Evolutionary conservation across 768 basidiomycete species (phyloP).

Genomic region (Rickenella mellea): DNA sequence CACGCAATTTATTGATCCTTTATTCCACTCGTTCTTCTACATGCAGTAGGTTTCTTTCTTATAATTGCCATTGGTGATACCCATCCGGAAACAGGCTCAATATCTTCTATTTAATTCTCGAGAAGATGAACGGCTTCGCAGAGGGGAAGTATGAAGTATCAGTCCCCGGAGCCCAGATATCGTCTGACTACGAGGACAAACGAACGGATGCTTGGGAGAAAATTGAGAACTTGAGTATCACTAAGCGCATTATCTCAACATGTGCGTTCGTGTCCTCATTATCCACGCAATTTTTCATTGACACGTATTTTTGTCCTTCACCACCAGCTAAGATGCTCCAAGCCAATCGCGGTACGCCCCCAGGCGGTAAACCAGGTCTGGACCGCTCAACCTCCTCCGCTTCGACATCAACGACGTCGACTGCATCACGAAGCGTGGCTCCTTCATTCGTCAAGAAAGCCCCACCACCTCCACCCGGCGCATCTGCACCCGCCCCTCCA

Average conservation of each 20-base stretch:
- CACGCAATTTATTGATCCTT: constrained; percentile 86
- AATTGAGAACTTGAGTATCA: constrained; percentile 74
- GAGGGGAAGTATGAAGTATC: constrained; percentile 68
- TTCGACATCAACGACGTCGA: constrained; percentile 18
- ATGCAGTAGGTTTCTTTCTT: constrained; percentile 73
- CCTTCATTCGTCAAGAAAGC: constrained; percentile 20
- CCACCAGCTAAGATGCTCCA: constrained; percentile 1
- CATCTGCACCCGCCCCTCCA: constrained; percentile 22
- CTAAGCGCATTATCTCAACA: constrained; percentile 77
- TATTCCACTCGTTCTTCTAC: constrained; percentile 99
- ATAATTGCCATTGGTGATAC: constrained; percentile 1
- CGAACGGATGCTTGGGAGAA: constrained; percentile 75
- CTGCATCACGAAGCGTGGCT: constrained; percentile 2
- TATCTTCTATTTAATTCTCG: constrained; percentile 87
- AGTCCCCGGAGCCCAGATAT: constrained; percentile 59
- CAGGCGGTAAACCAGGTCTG: constrained; percentile 20
- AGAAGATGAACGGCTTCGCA: constrained; percentile 86
- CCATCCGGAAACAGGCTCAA: constrained; percentile 53
- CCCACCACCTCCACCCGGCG: constrained; percentile 28
- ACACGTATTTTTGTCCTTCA: no score
- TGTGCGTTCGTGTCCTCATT: constrained; percentile 41
- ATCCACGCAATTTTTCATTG: no score
- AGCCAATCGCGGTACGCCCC: constrained; percentile 3
- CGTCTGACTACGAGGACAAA: constrained; percentile 65
- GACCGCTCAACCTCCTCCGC: constrained; percentile 18